Base-by-base conservation (phyloP, 805 yeast species). In the Yamadazyma tumulicola region DNA sequence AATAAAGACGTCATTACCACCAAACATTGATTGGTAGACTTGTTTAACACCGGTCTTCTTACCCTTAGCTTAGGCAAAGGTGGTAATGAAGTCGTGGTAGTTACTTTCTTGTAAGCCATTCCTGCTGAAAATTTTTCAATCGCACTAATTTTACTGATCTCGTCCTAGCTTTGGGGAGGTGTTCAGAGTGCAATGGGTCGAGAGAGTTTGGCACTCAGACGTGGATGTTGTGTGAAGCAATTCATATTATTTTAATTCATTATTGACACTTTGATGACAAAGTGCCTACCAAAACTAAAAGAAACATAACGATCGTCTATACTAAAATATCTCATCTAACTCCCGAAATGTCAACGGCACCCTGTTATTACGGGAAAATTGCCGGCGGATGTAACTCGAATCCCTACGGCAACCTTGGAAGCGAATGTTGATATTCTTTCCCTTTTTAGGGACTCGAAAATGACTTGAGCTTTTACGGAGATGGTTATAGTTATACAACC, bases 1-100 rank as follows among this genome's bases (percentile, higher is more conserved):
- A 89, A 67, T 57, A 89, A 70, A 31, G 85, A 81, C 1, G 93
- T 80, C 89, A 89, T 85, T 44, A 83, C 64, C 37, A 85, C 87
- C 41, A 79, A 59, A 59, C 96, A 88, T 38, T 85, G 79, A 47
- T 81, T 79, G 30, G 85, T 74, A 38, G 70, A 58, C 46, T 76
- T 77, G 32, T 72, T 69, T 19, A 73, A 64, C 4, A 75, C 66
- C 11, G 87, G 79, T 47, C 76, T 79, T 55, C 81, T 80, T 39
- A 81, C 83, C 56, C 78, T 75, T 34, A 86, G 69, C 52, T 80
- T 72, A 26, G 87, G 89, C 42, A 86, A 71, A 14, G 88, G 85
- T 17, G 94, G 95, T 43, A 67, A 55, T 32, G 60, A 53, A 53
- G 59, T 63, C 29, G 61, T 59, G 35, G 64, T 62, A 34, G 61